Evolutionary conservation across 768 basidiomycete species (phyloP).

Genomic region (Lactarius hengduanensis): DNA sequence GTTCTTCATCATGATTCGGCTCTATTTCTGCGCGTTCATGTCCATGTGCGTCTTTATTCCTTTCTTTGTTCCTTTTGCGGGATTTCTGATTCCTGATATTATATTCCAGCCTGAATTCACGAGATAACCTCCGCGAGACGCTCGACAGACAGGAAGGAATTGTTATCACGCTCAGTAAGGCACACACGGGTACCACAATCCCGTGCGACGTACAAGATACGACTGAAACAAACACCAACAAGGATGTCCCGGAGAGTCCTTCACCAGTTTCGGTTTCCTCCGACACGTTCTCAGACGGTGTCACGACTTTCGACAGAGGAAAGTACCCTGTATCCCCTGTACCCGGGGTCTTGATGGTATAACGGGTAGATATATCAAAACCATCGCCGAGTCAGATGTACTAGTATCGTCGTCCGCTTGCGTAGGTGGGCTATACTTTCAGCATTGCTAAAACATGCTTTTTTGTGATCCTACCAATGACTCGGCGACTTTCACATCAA

Average conservation of each 20-base stretch:
- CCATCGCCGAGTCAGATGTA: neutral
- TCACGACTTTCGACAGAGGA: neutral
- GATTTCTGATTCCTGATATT: neutral
- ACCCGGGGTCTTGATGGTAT: neutral
- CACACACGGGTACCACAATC: neutral
- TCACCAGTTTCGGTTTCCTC: neutral
- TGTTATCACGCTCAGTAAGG: neutral
- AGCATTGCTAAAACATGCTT: neutral
- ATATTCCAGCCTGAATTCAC: conserved; percentile 1
- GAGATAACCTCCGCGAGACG: neutral
- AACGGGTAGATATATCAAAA: neutral
- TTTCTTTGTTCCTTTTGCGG: neutral
- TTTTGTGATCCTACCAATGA: neutral
- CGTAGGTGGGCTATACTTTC: neutral
- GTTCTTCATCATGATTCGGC: conserved; percentile 9
- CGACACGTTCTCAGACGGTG: neutral
- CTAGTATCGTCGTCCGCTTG: neutral
- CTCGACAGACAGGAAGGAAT: neutral
- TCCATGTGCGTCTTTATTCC: neutral
- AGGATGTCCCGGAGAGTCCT: neutral
- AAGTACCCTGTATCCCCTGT: neutral
- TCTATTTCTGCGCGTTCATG: conserved; percentile 8
- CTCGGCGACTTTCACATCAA: neutral
- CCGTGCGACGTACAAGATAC: neutral
- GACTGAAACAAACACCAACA: neutral